These are phyloP conservation scores for Kluyveromyces nonfermentans DNA, from an alignment of 805 yeast species.

Conservation along the genomic window DNA sequence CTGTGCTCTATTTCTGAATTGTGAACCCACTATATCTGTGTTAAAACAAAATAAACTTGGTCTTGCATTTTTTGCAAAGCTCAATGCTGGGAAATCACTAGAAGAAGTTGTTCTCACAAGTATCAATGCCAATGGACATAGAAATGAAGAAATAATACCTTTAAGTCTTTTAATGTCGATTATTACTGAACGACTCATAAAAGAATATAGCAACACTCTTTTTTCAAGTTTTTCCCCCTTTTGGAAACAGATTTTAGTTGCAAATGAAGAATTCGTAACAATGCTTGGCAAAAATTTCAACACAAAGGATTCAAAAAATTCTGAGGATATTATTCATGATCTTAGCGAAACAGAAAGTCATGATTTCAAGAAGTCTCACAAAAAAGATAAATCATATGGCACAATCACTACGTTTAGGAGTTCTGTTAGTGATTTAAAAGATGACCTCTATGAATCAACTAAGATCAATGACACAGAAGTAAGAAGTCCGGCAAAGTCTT, in stretches of 20 bases:
- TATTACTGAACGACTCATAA: conserved; percentile 5
- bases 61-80: conserved; percentile 41
- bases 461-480: background rate
- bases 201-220: conserved; percentile 4
- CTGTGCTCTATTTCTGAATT: conserved; percentile 58
- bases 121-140: conserved; percentile 4
- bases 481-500: background rate
- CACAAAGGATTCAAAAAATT: background rate
- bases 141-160: conserved; percentile 6
- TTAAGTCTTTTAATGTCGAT: conserved; percentile 3
- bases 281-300: conserved; percentile 8
- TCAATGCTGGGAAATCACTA: conserved; percentile 28
- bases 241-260: conserved; percentile 10
- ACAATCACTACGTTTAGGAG: conserved; percentile 28
- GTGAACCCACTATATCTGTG: conserved; percentile 31
- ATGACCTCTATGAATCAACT: background rate
- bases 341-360: background rate
- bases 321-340: background rate
- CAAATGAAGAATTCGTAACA: conserved; percentile 16
- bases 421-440: conserved; percentile 19
- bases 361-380: conserved; percentile 5
- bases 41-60: conserved; percentile 33
- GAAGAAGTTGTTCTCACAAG: conserved; percentile 4
- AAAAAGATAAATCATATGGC: conserved; percentile 21
- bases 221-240: conserved; percentile 22